A percentile compares a stretch with the other conserved stretches of the same genome.
Evolutionary conservation across 306 rosid species (phyloP).

Genomic region (Rosa rugosa): DNA sequence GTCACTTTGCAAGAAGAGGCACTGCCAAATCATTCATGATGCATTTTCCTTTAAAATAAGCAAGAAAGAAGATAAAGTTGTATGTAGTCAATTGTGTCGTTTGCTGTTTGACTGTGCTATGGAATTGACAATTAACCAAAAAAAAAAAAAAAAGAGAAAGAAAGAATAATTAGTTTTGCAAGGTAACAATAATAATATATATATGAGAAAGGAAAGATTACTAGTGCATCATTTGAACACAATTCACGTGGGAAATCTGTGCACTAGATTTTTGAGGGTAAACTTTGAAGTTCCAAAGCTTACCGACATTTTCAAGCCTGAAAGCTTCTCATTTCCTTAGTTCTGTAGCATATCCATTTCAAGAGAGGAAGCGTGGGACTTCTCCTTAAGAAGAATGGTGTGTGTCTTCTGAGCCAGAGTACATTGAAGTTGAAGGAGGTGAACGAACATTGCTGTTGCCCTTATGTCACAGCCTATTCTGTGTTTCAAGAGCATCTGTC

Average conservation of each 20-base stretch:
- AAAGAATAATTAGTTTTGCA: not conserved
- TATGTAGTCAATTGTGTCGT: not conserved
- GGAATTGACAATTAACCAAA: not conserved
- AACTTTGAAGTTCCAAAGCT: not conserved
- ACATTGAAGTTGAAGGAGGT: conserved; percentile 5
- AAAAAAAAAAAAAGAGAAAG: not conserved
- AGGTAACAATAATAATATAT: not conserved
- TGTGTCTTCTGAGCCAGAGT: not conserved
- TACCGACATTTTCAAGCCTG: not conserved
- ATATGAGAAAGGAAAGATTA: not conserved
- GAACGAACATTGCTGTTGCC: conserved; percentile 22
- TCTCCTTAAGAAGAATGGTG: not conserved
- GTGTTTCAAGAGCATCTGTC: not conserved
- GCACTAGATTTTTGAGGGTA: not conserved
- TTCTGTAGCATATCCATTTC: not conserved
- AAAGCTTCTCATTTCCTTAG: conserved; percentile 10
- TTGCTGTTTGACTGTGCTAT: conserved; percentile 2
- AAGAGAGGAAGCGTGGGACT: not conserved
- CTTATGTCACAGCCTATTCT: not conserved
- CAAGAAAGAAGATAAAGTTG: not conserved
- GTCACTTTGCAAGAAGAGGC: not conserved
- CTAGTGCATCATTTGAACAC: not conserved
- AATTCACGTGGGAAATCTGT: not conserved
- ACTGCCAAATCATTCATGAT: conserved; percentile 11
- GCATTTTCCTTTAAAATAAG: not conserved